These are phyloP conservation scores for Lentinula aciculospora DNA, from an alignment of 768 basidiomycete genomes.

Conservation along the genomic window DNA sequence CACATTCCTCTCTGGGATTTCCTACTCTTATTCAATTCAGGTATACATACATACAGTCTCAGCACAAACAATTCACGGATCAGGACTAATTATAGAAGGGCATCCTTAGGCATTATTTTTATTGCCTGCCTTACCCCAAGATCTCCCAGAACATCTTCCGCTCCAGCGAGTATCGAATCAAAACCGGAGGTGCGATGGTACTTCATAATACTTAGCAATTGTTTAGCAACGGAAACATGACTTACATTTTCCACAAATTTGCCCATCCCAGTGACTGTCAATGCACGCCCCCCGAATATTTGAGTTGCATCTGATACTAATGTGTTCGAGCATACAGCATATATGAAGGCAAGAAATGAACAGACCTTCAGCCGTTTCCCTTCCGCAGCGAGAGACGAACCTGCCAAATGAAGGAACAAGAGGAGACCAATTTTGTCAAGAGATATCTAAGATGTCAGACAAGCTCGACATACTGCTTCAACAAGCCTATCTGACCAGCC, in stretches of 20 bases:
- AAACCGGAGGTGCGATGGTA: conserved; percentile 81
- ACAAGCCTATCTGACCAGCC: conserved; percentile 82
- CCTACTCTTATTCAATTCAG: too few species aligned
- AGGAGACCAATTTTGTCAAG: background rate
- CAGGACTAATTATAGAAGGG: conserved; percentile 26
- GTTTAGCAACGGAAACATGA: conserved; percentile 7
- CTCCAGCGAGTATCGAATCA: conserved; percentile 80
- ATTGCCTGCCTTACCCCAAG: conserved; percentile 48
- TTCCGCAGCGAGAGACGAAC: conserved; percentile 60
- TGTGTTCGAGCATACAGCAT: conserved; percentile 10
- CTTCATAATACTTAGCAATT: conserved; percentile 26
- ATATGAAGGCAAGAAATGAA: conserved; percentile 1
- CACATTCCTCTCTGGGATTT: too few species aligned
- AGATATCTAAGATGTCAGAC: background rate
- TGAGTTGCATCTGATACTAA: conserved; percentile 79
- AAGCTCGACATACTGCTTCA: conserved; percentile 77
- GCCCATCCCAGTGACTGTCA: conserved; percentile 87
- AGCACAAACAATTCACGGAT: background rate
- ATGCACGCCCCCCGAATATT: conserved; percentile 84
- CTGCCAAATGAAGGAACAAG: conserved; percentile 25
- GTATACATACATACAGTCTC: too few species aligned
- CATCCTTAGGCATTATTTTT: conserved; percentile 39
- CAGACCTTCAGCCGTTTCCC: conserved; percentile 66
- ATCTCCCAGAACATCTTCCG: conserved; percentile 57
- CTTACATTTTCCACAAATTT: conserved; percentile 75